phyloP scores from a whole-genome alignment of 2,329 filamentous ascomycete species.

The Colletotrichum incanum region DNA sequence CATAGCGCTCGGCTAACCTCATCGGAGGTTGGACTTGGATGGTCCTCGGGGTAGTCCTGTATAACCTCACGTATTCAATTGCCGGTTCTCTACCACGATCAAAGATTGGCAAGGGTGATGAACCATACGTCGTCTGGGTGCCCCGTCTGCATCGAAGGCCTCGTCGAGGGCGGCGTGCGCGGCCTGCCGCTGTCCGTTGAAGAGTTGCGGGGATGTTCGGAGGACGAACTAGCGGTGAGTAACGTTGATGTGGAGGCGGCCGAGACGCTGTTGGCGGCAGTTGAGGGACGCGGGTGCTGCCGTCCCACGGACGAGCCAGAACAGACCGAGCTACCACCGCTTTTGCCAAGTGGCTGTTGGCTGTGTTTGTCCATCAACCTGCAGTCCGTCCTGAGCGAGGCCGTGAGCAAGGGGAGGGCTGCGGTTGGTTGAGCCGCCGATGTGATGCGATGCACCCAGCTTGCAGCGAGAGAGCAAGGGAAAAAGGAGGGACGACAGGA shows the following conservation, averaged over 20 bases:
- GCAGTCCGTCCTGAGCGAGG: constrained; percentile 23
- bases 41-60: constrained; percentile 34
- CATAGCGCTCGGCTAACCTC: constrained; percentile 32
- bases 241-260: constrained; percentile 38
- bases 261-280: constrained; percentile 40
- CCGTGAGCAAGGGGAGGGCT: constrained; percentile 12
- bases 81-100: neutral
- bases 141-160: constrained; percentile 34
- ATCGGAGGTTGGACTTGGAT: constrained; percentile 40
- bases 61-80: neutral
- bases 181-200: constrained; percentile 33
- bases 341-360: constrained; percentile 28
- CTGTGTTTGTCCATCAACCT: constrained; percentile 37
- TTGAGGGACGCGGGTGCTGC: constrained; percentile 30
- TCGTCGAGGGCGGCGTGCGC: constrained; percentile 38
- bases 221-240: constrained; percentile 45
- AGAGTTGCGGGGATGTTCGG: constrained; percentile 37
- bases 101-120: too few species aligned
- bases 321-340: neutral
- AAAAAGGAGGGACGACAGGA: neutral
- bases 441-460: constrained; percentile 20
- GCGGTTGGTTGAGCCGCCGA: constrained; percentile 16
- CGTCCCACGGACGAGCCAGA: constrained; percentile 26
- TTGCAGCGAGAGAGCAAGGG: constrained; percentile 9
- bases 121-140: constrained; percentile 27